Evolutionary conservation across 1,284 basidiomycete species (phyloP).

Genomic region (Tetrapyrgos nigripes): DNA sequence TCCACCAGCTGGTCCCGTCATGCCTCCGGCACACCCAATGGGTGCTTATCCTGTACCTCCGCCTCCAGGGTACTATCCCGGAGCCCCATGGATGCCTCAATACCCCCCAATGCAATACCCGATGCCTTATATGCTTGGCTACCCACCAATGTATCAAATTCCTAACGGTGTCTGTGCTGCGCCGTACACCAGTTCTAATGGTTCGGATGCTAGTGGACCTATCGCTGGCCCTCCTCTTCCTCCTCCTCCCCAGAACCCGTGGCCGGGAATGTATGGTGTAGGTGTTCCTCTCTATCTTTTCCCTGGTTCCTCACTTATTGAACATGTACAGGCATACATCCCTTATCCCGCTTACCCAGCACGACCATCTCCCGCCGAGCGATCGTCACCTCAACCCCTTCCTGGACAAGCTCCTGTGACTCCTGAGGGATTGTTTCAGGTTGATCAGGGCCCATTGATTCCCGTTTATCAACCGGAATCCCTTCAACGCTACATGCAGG

Average conservation of each 20-base stretch:
- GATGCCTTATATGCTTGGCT: constrained; percentile 55
- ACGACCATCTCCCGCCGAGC: constrained; percentile 36
- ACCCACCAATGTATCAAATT: constrained; percentile 47
- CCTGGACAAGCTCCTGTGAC: constrained; percentile 61
- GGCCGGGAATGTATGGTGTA: constrained; percentile 55
- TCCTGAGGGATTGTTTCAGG: constrained; percentile 74
- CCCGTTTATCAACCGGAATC: constrained; percentile 76
- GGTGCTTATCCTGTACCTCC: constrained; percentile 31
- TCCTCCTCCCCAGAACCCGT: constrained; percentile 29
- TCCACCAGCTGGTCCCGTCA: constrained; percentile 28
- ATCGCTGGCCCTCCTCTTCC: constrained; percentile 30
- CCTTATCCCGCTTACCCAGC: constrained; percentile 49
- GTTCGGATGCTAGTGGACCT: constrained; percentile 44
- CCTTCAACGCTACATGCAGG: constrained; percentile 60
- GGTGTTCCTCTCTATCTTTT: constrained; percentile 24
- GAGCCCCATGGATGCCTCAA: constrained; percentile 59
- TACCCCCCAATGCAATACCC: constrained; percentile 59
- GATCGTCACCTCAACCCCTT: constrained; percentile 25
- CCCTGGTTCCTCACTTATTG: constrained; percentile 16
- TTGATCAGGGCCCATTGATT: constrained; percentile 71
- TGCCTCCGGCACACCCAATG: constrained; percentile 34
- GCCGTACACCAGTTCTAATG: constrained; percentile 39
- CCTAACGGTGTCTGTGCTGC: constrained; percentile 32
- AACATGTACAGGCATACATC: constrained; percentile 45
- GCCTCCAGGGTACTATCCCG: constrained; percentile 54